Evolutionary conservation across 768 basidiomycete species (phyloP).

Genomic region (Podaxis rugospora): DNA sequence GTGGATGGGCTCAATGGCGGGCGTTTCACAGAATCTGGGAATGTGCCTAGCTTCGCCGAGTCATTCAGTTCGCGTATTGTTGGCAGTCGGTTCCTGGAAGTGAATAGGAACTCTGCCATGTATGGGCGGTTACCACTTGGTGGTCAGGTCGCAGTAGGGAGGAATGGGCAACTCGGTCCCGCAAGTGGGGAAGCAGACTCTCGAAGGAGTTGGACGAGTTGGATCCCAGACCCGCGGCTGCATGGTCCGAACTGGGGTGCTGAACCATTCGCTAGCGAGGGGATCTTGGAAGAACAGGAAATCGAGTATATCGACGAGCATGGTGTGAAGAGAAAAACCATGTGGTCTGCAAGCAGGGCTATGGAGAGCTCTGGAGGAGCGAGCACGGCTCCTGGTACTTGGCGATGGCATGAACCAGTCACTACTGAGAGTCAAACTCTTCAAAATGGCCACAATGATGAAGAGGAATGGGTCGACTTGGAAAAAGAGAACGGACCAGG

Average conservation of each 20-base stretch:
- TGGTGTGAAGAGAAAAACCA: constrained; percentile 20
- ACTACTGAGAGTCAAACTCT: constrained; percentile 7
- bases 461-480: constrained; percentile 62
- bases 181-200: constrained; percentile 14
- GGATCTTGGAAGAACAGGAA: constrained; percentile 16
- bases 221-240: constrained; percentile 48
- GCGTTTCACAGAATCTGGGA: constrained; percentile 42
- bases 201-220: constrained; percentile 28
- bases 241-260: constrained; percentile 53
- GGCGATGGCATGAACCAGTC: constrained; percentile 3
- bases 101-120: constrained; percentile 53
- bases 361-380: constrained; percentile 4
- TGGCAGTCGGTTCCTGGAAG: constrained; percentile 71
- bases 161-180: constrained; percentile 45
- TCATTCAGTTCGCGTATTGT: constrained; percentile 59
- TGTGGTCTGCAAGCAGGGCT: not conserved
- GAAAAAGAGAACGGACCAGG: constrained; percentile 37
- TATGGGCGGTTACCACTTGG: constrained; percentile 60
- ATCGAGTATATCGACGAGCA: constrained; percentile 33
- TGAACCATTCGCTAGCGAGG: constrained; percentile 11
- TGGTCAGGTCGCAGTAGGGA: constrained; percentile 49
- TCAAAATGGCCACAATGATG: constrained; percentile 19
- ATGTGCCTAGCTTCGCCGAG: constrained; percentile 46
- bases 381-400: constrained; percentile 11
- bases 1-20: constrained; percentile 60